These are phyloP conservation scores for Cystofilobasidium capitatum DNA, from an alignment of 768 basidiomycete species.

Conservation along the genomic window DNA sequence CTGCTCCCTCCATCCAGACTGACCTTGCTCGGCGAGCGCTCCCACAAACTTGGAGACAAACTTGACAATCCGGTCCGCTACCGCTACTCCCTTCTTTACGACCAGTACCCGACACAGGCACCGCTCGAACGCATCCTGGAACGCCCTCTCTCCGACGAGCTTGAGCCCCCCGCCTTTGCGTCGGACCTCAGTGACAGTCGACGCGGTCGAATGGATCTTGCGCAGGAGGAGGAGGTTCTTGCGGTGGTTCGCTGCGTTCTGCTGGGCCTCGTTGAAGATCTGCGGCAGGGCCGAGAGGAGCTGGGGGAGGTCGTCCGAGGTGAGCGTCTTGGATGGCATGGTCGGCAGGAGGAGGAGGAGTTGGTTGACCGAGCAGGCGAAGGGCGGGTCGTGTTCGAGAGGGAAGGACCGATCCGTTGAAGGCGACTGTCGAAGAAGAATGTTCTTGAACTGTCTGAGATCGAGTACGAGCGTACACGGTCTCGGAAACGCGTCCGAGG, in stretches of 20 bases:
- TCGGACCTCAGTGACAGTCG: constrained; percentile 38
- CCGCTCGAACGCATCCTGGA: constrained; percentile 56
- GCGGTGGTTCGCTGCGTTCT: constrained; percentile 65
- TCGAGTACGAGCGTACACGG: no score
- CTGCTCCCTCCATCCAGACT: constrained; percentile 27
- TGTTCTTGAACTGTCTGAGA: no score
- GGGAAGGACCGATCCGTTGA: not conserved
- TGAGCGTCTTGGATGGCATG: not conserved
- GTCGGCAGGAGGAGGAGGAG: not conserved
- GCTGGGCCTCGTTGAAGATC: constrained; percentile 73
- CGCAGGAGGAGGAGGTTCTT: constrained; percentile 78
- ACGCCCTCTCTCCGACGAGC: constrained; percentile 65
- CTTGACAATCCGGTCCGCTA: constrained; percentile 69
- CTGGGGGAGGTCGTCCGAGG: constrained; percentile 27
- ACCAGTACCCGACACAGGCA: constrained; percentile 55
- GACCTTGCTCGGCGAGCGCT: constrained; percentile 69
- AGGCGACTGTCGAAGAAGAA: no score
- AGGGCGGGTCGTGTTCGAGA: not conserved
- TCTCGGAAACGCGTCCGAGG: no score
- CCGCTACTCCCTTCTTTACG: constrained; percentile 67
- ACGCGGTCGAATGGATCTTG: constrained; percentile 52
- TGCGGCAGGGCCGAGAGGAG: constrained; percentile 44
- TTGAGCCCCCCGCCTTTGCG: constrained; percentile 46
- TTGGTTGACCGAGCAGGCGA: not conserved
- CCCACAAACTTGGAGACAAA: constrained; percentile 71